A percentile compares a stretch with the other conserved stretches of the same genome.
These are phyloP conservation scores for Calonectria pteridis DNA, from an alignment of 2,329 filamentous ascomycete species.

Conservation along the genomic window DNA sequence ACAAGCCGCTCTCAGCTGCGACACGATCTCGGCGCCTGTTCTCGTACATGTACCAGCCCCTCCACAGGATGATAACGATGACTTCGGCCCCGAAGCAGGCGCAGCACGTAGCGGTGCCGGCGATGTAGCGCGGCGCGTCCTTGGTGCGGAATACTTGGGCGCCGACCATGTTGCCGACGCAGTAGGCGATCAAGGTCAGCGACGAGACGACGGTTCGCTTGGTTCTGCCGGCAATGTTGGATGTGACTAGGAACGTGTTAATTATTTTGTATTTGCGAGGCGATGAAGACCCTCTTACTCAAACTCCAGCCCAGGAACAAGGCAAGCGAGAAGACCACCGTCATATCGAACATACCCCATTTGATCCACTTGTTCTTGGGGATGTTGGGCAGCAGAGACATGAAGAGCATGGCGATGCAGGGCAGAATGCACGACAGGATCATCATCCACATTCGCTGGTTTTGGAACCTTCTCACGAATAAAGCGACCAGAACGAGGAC, in stretches of 20 bases:
- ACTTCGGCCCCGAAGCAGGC: background rate
- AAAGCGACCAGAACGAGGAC: background rate
- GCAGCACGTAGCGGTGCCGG: background rate
- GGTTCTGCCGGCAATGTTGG: background rate
- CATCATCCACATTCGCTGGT: conserved; percentile 4
- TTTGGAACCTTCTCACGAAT: background rate
- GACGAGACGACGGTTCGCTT: conserved; percentile 1
- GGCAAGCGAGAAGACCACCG: background rate
- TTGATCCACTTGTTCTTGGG: conserved; percentile 1
- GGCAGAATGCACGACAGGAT: background rate
- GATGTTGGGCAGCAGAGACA: background rate
- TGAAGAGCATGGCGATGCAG: conserved; percentile 2
- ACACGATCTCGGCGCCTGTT: background rate
- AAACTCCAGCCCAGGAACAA: conserved; percentile 4
- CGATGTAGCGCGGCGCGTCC: background rate
- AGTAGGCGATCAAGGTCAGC: background rate
- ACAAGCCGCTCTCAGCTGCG: background rate
- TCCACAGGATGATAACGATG: background rate
- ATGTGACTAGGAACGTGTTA: background rate
- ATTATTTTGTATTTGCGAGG: background rate
- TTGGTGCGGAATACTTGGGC: conserved; percentile 6
- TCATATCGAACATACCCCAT: conserved; percentile 13
- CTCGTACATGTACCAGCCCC: conserved; percentile 9
- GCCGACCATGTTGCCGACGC: conserved; percentile 3
- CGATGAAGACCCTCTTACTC: background rate